These are phyloP conservation scores for Talaromyces sp. DNA, from an alignment of 2,329 filamentous ascomycete species.

Conservation along the genomic window DNA sequence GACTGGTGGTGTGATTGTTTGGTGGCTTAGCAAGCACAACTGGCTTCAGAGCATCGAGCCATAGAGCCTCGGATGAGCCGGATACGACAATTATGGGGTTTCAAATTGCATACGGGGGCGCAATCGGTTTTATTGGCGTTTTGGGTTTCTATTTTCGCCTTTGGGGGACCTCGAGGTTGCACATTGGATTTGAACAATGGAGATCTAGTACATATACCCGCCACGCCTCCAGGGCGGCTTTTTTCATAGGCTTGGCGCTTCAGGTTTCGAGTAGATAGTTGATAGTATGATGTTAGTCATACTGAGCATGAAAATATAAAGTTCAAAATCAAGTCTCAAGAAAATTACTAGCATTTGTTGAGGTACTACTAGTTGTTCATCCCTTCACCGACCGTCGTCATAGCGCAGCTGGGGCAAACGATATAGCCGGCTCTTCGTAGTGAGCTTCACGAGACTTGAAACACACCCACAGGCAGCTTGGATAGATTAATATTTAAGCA, in stretches of 20 bases:
- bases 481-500: too few species aligned
- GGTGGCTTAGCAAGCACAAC: slow-evolving; percentile 45
- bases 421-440: too few species aligned
- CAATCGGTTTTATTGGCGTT: not conserved
- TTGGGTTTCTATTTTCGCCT: not conserved
- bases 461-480: too few species aligned
- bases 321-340: not conserved
- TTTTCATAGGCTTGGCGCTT: not conserved
- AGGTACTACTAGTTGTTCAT: too few species aligned
- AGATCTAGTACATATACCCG: slow-evolving; percentile 23
- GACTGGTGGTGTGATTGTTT: slow-evolving; percentile 47
- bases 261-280: slow-evolving; percentile 10
- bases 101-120: not conserved
- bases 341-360: too few species aligned
- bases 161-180: not conserved
- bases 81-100: not conserved
- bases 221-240: slow-evolving; percentile 24
- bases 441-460: too few species aligned
- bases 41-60: slow-evolving; percentile 31
- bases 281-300: slow-evolving; percentile 4
- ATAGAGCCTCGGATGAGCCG: not conserved
- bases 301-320: slow-evolving; percentile 8
- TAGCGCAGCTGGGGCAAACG: too few species aligned
- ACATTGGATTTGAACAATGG: slow-evolving; percentile 4
- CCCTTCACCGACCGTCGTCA: too few species aligned